Conservation (phyloP, 1,284 basidiomycete species). For the Ganoderma leucocontextum region DNA sequence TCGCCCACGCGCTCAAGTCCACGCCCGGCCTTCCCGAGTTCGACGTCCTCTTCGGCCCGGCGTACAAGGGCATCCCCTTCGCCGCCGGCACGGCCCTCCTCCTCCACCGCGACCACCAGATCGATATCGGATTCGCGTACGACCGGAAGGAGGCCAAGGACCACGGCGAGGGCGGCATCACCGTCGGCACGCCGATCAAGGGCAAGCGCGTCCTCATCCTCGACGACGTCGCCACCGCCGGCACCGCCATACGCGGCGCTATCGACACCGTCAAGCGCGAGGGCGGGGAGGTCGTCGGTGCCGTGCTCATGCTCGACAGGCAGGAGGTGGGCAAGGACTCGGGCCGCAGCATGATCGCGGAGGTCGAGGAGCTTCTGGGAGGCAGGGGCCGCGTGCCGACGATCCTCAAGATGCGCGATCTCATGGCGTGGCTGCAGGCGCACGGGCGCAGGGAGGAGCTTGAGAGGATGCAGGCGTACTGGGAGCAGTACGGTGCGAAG, state of each 20-base stretch:
- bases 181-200: slow-evolving; percentile 87
- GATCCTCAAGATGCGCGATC: slow-evolving; percentile 87
- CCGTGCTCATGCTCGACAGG: slow-evolving; percentile 91
- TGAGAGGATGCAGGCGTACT: slow-evolving; percentile 81
- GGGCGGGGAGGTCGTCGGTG: slow-evolving; percentile 87
- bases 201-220: slow-evolving; percentile 88
- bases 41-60: slow-evolving; percentile 95
- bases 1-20: slow-evolving; percentile 52
- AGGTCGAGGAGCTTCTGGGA: slow-evolving; percentile 81
- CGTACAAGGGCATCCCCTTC: slow-evolving; percentile 98
- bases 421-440: slow-evolving; percentile 84
- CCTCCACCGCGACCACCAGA: slow-evolving; percentile 71
- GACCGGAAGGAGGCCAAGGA: slow-evolving; percentile 97
- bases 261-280: slow-evolving; percentile 74
- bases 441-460: slow-evolving; percentile 76
- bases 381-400: slow-evolving; percentile 74
- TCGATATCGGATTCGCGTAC: slow-evolving; percentile 86
- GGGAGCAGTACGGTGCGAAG: slow-evolving; percentile 81
- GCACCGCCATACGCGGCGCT: slow-evolving; percentile 89
- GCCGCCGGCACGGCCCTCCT: slow-evolving; percentile 89
- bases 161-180: slow-evolving; percentile 95
- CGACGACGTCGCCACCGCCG: slow-evolving; percentile 97
- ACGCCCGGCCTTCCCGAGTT: slow-evolving; percentile 68
- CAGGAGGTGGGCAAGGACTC: slow-evolving; percentile 83
- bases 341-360: slow-evolving; percentile 78